A percentile compares a stretch with the other conserved stretches of the same genome.
Evolutionary conservation across 805 yeast genomes (phyloP).

Genomic region (Wickerhamiella occidentalis): DNA sequence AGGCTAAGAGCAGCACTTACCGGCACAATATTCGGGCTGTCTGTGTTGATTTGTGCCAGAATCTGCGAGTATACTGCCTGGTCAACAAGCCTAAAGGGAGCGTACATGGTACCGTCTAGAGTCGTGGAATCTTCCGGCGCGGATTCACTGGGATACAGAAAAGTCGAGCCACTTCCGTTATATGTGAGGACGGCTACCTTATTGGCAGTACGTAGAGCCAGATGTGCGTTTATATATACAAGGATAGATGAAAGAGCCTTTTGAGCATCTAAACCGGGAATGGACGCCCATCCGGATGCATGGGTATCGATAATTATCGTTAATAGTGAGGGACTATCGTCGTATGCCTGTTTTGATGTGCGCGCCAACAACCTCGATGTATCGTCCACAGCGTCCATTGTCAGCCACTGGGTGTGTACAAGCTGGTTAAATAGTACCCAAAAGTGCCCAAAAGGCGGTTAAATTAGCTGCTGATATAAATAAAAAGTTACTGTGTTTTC

Average conservation of each 20-base stretch:
- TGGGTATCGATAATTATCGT: constrained; percentile 68
- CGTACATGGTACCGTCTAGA: constrained; percentile 45
- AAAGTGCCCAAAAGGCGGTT: no score
- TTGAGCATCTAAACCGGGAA: constrained; percentile 31
- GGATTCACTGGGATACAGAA: constrained; percentile 46
- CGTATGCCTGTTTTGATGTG: constrained; percentile 25
- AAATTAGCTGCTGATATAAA: not conserved
- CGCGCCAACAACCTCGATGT: constrained; percentile 21
- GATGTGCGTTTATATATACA: constrained; percentile 75
- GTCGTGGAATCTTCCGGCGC: not conserved
- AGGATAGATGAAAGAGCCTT: constrained; percentile 53
- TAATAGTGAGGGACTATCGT: constrained; percentile 66
- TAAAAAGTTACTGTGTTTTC: not conserved
- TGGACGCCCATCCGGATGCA: constrained; percentile 52
- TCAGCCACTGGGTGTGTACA: no score
- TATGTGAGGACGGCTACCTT: constrained; percentile 71
- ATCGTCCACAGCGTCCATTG: constrained; percentile 28
- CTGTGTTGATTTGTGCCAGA: constrained; percentile 15
- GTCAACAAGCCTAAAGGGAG: constrained; percentile 72
- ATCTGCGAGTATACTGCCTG: constrained; percentile 42
- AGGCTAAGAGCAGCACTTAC: constrained; percentile 56
- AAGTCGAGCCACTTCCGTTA: constrained; percentile 54
- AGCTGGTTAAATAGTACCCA: no score
- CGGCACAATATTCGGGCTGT: constrained; percentile 59
- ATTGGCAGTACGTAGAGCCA: constrained; percentile 74